These are phyloP conservation scores for Gloeopeniophorella convolvens DNA, from an alignment of 768 basidiomycete species.

Conservation along the genomic window DNA sequence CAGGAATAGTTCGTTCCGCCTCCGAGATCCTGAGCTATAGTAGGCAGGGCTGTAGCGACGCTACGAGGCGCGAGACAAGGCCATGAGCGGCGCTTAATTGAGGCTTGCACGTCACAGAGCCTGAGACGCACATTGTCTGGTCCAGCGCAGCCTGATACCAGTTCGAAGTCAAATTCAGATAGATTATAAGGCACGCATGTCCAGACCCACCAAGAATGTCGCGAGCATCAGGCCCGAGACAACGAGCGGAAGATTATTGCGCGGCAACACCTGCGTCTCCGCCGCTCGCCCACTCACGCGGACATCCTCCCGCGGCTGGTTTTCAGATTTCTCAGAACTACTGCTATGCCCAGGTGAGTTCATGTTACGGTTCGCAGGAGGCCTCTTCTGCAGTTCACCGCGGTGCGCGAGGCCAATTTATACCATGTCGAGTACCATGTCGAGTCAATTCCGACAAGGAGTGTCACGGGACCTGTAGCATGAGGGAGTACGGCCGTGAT, in stretches of 20 bases:
- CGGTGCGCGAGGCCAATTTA: too few relatives aligned
- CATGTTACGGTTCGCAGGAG: too few relatives aligned
- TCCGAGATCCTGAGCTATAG: constrained; percentile 59
- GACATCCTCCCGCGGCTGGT: too few relatives aligned
- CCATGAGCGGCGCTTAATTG: constrained; percentile 37
- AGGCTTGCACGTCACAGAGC: background rate
- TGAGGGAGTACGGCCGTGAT: too few relatives aligned
- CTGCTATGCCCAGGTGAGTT: too few relatives aligned
- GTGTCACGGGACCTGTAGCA: too few relatives aligned
- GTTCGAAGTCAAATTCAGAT: background rate
- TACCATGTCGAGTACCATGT: too few relatives aligned
- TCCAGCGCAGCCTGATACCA: constrained; percentile 50
- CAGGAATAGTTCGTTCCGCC: constrained; percentile 62
- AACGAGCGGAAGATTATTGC: background rate
- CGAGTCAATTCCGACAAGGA: too few relatives aligned
- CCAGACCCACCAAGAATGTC: background rate
- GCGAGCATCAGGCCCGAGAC: background rate
- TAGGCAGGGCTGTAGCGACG: constrained; percentile 71
- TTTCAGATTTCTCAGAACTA: too few relatives aligned
- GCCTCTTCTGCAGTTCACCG: too few relatives aligned
- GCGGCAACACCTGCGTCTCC: background rate
- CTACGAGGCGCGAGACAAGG: too few relatives aligned
- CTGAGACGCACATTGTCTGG: constrained; percentile 37
- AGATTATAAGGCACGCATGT: background rate
- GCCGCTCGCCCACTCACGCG: too few relatives aligned